These are phyloP conservation scores for Phytophthora sp. DNA, from an alignment of 352 stramenopile genomes.

Conservation along the genomic window DNA sequence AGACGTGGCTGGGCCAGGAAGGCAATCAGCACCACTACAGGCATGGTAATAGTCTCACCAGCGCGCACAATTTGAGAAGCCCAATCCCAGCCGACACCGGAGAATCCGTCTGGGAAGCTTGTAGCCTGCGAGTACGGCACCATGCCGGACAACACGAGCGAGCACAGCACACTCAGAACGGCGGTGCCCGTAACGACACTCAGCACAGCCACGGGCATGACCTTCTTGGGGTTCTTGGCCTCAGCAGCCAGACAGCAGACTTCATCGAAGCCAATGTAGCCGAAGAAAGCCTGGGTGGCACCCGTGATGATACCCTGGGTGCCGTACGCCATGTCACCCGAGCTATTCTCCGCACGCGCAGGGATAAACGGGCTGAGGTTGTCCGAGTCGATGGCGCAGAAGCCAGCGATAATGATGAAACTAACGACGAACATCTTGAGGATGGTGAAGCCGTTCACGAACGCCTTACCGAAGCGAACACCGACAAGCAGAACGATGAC, in stretches of 20 bases:
- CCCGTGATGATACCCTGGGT: constrained; percentile 78
- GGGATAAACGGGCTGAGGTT: constrained; percentile 85
- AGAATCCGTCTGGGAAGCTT: constrained; percentile 41
- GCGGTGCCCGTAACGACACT: constrained; percentile 77
- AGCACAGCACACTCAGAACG: constrained; percentile 56
- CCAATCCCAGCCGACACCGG: constrained; percentile 33
- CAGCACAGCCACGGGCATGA: constrained; percentile 85
- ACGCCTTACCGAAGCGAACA: constrained; percentile 78
- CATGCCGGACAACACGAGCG: constrained; percentile 87
- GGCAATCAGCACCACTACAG: constrained; percentile 90
- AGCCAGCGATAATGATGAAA: constrained; percentile 90
- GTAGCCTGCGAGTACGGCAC: constrained; percentile 36
- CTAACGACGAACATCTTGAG: constrained; percentile 74
- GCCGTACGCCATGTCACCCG: constrained; percentile 46
- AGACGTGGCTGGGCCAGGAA: constrained; percentile 91
- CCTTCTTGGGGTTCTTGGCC: constrained; percentile 71
- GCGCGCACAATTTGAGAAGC: constrained; percentile 37
- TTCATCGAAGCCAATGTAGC: constrained; percentile 95
- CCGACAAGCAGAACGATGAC: constrained; percentile 66
- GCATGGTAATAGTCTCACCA: constrained; percentile 73
- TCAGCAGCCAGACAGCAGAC: constrained; percentile 90
- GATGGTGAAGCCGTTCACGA: constrained; percentile 77
- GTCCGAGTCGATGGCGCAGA: constrained; percentile 66
- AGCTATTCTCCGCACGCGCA: constrained; percentile 24
- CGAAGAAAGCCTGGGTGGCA: constrained; percentile 91